phyloP scores from a whole-genome alignment of 305 asterid genomes.

The Salvia sclarea region DNA sequence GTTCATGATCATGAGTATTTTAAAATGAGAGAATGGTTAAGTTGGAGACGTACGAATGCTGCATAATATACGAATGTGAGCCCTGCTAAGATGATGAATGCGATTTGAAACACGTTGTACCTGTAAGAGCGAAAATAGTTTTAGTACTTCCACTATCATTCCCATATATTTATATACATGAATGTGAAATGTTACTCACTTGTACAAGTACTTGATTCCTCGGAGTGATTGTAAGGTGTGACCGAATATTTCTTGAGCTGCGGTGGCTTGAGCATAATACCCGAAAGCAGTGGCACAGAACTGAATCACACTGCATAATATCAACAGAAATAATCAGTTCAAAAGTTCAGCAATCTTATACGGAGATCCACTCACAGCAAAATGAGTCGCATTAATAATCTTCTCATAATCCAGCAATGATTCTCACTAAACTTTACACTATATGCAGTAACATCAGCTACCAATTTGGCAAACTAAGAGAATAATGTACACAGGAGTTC shows the following conservation, averaged over 20 bases:
- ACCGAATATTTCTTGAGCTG: slow-evolving; percentile 99
- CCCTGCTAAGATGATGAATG: slow-evolving; percentile 81
- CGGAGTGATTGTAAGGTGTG: slow-evolving; percentile 97
- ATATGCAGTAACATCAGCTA: slow-evolving; percentile 3
- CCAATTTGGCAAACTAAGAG: background rate
- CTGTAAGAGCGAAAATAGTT: slow-evolving; percentile 43
- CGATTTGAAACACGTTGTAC: slow-evolving; percentile 97
- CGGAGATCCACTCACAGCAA: background rate
- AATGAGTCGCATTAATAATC: slow-evolving; percentile 1
- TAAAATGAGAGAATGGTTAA: background rate
- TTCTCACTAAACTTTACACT: slow-evolving; percentile 11
- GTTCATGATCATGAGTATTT: slow-evolving; percentile 18
- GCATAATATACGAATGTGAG: slow-evolving; percentile 90
- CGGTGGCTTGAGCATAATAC: slow-evolving; percentile 95
- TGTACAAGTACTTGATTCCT: slow-evolving; percentile 90
- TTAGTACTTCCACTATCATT: background rate
- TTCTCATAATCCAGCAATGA: background rate
- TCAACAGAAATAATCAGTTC: slow-evolving; percentile 23
- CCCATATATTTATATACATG: background rate
- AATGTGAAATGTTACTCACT: background rate
- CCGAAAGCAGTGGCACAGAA: slow-evolving; percentile 97
- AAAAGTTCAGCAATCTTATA: slow-evolving; percentile 14
- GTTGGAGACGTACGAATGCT: slow-evolving; percentile 58
- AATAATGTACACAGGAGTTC: background rate
- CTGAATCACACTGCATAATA: slow-evolving; percentile 89